Evolutionary conservation across 495 filamentous ascomycete species (phyloP).

Genomic region (Daldinia bambusicola): DNA sequence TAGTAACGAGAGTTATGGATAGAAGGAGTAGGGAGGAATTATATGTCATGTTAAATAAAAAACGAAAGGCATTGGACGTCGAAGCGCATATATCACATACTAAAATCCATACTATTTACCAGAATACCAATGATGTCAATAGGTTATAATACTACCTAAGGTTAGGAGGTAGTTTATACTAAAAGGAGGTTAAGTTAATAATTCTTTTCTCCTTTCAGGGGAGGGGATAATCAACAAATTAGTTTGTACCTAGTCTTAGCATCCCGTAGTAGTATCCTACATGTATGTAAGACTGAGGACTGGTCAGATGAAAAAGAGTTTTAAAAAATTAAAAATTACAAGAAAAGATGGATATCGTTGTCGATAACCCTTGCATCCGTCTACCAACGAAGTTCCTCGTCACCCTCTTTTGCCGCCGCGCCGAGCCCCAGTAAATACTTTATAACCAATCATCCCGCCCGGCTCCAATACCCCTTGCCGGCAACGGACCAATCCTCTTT

Average conservation of each 20-base stretch:
- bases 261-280: too few relatives aligned
- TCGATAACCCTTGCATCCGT: slow-evolving; percentile 42
- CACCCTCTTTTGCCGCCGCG: slow-evolving; percentile 46
- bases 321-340: background rate
- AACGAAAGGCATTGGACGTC: background rate
- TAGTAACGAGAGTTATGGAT: slow-evolving; percentile 2
- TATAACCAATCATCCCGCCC: slow-evolving; percentile 41
- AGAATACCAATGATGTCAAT: background rate
- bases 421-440: slow-evolving; percentile 43
- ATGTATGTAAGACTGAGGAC: too few relatives aligned
- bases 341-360: slow-evolving; percentile 26
- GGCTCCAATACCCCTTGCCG: slow-evolving; percentile 37
- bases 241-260: background rate
- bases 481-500: slow-evolving; percentile 33
- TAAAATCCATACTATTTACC: background rate
- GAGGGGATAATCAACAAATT: background rate
- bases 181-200: background rate
- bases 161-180: background rate
- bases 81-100: background rate
- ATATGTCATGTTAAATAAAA: slow-evolving; percentile 1
- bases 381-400: slow-evolving; percentile 45
- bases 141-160: slow-evolving; percentile 1
- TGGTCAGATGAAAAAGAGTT: background rate
- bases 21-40: slow-evolving; percentile 10
- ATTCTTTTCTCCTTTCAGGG: background rate